phyloP scores from a whole-genome alignment of 805 yeast species.

The Wickerhamomyces chambardii region DNA sequence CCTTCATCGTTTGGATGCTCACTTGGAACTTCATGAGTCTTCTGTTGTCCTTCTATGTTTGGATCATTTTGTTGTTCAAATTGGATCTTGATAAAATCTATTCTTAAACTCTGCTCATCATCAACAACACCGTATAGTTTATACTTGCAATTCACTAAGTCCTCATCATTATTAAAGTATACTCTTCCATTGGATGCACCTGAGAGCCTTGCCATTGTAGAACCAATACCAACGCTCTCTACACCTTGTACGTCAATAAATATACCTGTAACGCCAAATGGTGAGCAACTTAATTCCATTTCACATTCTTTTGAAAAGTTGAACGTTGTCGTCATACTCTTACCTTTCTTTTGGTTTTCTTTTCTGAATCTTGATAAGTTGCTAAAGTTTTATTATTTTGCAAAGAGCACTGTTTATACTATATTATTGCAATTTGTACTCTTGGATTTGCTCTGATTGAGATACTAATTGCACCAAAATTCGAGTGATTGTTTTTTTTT shows the following conservation, averaged over 20 bases:
- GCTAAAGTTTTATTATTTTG: too few species aligned
- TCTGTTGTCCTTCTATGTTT: background rate
- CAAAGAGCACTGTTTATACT: too few species aligned
- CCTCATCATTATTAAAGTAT: conserved; percentile 38
- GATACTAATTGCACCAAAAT: too few species aligned
- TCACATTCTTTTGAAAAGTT: conserved; percentile 41
- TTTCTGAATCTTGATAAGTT: too few species aligned
- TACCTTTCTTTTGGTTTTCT: too few species aligned
- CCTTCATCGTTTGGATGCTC: conserved; percentile 24
- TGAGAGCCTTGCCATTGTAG: conserved; percentile 47
- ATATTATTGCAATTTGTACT: too few species aligned
- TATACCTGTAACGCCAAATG: conserved; percentile 44
- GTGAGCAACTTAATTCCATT: conserved; percentile 46
- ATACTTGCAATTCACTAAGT: conserved; percentile 35
- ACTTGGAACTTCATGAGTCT: conserved; percentile 1
- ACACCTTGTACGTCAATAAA: conserved; percentile 39
- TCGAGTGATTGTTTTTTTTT: too few species aligned
- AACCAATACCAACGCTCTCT: conserved; percentile 43
- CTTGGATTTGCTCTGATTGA: too few species aligned
- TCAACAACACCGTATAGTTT: conserved; percentile 40
- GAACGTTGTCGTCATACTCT: conserved; percentile 16
- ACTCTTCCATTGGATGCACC: conserved; percentile 40
- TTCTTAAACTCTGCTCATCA: conserved; percentile 34
- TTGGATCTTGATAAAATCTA: conserved; percentile 38
- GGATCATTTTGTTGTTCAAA: conserved; percentile 13